These are phyloP conservation scores for Silene vulgaris DNA, from an alignment of 179 eudicot genomes.

Conservation along the genomic window DNA sequence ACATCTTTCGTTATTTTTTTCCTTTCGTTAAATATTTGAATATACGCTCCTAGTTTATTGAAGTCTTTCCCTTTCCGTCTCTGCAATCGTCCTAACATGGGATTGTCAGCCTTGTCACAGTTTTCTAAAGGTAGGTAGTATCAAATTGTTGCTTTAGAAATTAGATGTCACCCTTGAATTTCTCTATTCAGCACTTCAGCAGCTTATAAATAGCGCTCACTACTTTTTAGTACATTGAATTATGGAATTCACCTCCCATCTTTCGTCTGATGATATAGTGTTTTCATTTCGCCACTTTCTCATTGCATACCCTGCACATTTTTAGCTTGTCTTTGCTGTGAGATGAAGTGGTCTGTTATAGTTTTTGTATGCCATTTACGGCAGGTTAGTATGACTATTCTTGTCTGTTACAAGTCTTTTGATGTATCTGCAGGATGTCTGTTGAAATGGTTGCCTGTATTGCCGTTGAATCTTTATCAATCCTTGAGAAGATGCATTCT, in stretches of 20 bases:
- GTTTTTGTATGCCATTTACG: not conserved
- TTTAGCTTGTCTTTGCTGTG: not conserved
- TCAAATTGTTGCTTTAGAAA: too few species aligned
- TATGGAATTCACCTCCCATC: not conserved
- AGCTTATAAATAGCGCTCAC: not conserved
- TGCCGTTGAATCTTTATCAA: conserved; percentile 75
- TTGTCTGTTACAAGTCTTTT: not conserved
- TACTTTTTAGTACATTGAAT: not conserved
- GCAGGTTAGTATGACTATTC: not conserved
- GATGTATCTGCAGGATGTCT: conserved; percentile 66
- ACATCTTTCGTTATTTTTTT: not conserved
- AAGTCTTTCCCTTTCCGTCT: too few species aligned
- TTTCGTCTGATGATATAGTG: not conserved
- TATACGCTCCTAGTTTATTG: not conserved
- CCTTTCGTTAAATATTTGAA: not conserved
- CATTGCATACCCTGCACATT: not conserved
- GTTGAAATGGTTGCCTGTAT: conserved; percentile 80
- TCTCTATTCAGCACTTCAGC: not conserved
- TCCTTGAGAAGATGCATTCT: conserved; percentile 79
- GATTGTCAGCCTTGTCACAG: too few species aligned
- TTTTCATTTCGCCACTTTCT: not conserved
- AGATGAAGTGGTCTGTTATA: too few species aligned
- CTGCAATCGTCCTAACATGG: too few species aligned
- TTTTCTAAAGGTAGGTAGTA: too few species aligned
- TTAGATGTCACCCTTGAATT: not conserved